Percentiles rank a stretch among this genome's conserved stretches.
These are phyloP conservation scores for Salix brachista DNA, from an alignment of 345 rosid genomes.

Conservation along the genomic window DNA sequence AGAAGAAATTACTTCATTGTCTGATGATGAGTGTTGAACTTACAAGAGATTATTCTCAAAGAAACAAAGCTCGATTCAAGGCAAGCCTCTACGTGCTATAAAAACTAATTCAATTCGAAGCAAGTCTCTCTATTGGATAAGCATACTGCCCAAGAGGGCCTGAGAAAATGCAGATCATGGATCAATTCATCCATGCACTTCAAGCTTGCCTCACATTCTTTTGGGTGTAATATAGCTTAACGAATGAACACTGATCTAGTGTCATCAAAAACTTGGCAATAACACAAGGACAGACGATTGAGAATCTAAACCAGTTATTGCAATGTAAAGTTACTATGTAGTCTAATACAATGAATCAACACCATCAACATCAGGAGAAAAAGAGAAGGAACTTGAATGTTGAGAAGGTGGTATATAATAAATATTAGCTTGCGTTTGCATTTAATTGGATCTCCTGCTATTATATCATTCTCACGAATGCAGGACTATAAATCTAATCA, in stretches of 20 bases:
- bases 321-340: not conserved
- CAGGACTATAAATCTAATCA: not conserved
- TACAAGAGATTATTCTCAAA: not conserved
- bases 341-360: not conserved
- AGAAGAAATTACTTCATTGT: not conserved
- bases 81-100: not conserved
- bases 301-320: not conserved
- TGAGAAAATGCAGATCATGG: not conserved
- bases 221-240: not conserved
- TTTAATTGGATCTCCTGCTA: not conserved
- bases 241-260: not conserved
- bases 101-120: not conserved
- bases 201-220: not conserved
- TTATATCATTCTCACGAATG: not conserved
- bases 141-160: not conserved
- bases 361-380: not conserved
- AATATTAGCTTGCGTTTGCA: not conserved
- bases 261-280: not conserved
- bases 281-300: not conserved
- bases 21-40: not conserved
- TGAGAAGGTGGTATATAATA: not conserved
- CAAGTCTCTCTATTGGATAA: not conserved
- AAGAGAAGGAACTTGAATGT: too few relatives aligned
- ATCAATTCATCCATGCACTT: not conserved
- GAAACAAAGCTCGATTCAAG: not conserved